Evolutionary conservation across 179 eudicot genomes (phyloP).

Genomic region (Drosera spatulata): DNA sequence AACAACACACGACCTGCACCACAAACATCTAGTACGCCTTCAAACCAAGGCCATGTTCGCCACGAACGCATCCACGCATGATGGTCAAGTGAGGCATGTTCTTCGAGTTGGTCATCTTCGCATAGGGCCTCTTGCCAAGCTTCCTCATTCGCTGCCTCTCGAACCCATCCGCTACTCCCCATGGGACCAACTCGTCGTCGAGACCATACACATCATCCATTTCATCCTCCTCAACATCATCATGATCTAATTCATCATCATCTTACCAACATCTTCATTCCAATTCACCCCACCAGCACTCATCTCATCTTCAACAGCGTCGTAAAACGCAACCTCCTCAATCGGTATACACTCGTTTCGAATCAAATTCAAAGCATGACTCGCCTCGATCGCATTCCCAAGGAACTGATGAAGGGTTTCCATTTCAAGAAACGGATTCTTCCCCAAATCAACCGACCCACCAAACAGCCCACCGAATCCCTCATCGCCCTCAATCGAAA

Average conservation of each 20-base stretch:
- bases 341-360: too few species aligned
- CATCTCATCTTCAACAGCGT: too few species aligned
- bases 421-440: neutral
- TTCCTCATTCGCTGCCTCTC: conserved; percentile 61
- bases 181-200: conserved; percentile 15
- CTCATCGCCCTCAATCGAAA: too few species aligned
- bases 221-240: conserved; percentile 13
- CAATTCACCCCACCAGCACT: too few species aligned
- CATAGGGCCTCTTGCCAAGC: conserved; percentile 47
- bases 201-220: conserved; percentile 56
- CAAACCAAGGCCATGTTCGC: conserved; percentile 41
- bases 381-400: too few species aligned
- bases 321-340: too few species aligned
- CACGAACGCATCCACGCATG: conserved; percentile 45
- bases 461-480: too few species aligned
- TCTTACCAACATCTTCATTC: neutral
- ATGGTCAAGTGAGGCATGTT: conserved; percentile 24
- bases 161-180: conserved; percentile 26
- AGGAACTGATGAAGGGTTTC: too few species aligned
- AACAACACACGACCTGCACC: too few species aligned
- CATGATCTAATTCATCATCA: conserved; percentile 13
- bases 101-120: conserved; percentile 41
- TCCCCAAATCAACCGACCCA: neutral
- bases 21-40: conserved; percentile 13
- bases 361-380: too few species aligned